These are phyloP conservation scores for Colletotrichum eremochloae DNA, from an alignment of 2,329 filamentous ascomycete genomes.

Conservation along the genomic window DNA sequence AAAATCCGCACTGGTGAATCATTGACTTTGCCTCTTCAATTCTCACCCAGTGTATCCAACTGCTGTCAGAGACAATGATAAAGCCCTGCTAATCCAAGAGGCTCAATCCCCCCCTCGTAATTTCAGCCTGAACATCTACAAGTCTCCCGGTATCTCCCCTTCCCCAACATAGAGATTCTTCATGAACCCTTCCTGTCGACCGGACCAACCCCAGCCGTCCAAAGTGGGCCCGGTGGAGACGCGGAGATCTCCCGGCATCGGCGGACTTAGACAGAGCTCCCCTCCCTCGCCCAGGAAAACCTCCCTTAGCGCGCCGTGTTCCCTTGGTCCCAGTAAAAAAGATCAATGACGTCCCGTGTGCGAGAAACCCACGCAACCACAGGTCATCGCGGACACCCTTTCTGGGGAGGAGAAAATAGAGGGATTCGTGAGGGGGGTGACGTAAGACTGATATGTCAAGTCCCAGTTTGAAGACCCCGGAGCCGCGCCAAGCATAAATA, in stretches of 20 bases:
- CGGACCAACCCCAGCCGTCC: conserved; percentile 2
- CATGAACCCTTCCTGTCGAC: neutral
- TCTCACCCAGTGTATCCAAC: too few species aligned
- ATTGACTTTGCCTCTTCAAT: too few species aligned
- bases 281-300: neutral
- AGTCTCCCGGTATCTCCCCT: neutral
- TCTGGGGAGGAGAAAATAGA: neutral
- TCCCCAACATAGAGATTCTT: neutral
- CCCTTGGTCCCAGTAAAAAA: neutral
- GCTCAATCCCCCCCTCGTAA: too few species aligned
- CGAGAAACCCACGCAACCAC: conserved; percentile 14
- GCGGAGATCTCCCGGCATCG: conserved; percentile 40
- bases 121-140: neutral
- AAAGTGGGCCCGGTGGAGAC: conserved; percentile 7
- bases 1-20: too few species aligned
- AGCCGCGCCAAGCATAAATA: conserved; percentile 18
- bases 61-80: too few species aligned
- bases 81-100: too few species aligned
- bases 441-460: conserved; percentile 22
- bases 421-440: neutral
- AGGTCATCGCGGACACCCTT: neutral
- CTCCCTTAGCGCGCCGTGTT: too few species aligned
- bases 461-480: neutral
- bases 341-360: conserved; percentile 33
- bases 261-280: neutral